Conservation (phyloP, 208 protist species). For the Trypanosoma vivax region DNA sequence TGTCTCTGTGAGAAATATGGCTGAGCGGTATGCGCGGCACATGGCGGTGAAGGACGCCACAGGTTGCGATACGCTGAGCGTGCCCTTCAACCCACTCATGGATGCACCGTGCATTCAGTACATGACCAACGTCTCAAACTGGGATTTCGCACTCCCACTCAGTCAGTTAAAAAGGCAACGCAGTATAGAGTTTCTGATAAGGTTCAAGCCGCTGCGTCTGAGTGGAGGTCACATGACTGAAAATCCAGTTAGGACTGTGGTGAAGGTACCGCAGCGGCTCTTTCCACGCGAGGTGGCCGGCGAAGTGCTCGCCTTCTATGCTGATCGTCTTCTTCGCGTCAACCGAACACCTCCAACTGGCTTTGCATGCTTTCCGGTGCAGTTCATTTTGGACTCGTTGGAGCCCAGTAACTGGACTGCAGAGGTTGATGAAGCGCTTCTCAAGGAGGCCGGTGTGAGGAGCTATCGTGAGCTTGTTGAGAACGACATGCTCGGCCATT, state of each 20-base stretch:
- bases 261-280: conserved; percentile 31
- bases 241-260: conserved; percentile 11
- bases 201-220: conserved; percentile 13
- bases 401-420: conserved; percentile 15
- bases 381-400: conserved; percentile 15
- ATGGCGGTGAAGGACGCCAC: conserved; percentile 10
- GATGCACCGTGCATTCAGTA: conserved; percentile 20
- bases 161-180: conserved; percentile 14
- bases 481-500: conserved; percentile 27
- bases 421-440: conserved; percentile 10
- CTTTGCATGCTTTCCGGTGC: conserved; percentile 21
- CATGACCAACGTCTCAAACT: conserved; percentile 24
- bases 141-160: conserved; percentile 23
- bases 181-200: conserved; percentile 27
- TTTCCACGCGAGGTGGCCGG: conserved; percentile 19
- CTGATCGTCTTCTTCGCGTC: conserved; percentile 23
- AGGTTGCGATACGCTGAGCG: conserved; percentile 28
- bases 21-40: conserved; percentile 3
- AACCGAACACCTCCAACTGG: conserved; percentile 30
- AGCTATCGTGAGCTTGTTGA: conserved; percentile 27
- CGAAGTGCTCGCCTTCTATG: conserved; percentile 22
- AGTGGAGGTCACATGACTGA: conserved; percentile 1
- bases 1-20: conserved; percentile 1
- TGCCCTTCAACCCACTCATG: conserved; percentile 23
- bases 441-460: conserved; percentile 6